These are phyloP conservation scores for Terana coerulea DNA, from an alignment of 768 basidiomycete species.

Conservation along the genomic window DNA sequence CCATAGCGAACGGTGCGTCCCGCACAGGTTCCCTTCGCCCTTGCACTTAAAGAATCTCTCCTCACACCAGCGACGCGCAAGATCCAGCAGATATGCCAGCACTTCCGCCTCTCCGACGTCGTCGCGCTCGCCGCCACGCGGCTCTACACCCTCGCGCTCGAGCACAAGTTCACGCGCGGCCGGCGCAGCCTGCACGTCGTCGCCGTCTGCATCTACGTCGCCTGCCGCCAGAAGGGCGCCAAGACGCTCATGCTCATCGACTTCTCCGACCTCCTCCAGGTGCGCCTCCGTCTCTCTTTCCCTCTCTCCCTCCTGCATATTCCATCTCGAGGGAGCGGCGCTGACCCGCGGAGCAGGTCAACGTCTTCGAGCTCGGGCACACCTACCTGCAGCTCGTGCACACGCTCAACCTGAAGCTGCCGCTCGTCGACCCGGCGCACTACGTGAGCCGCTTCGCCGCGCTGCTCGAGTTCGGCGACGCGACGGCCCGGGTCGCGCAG, in stretches of 20 bases:
- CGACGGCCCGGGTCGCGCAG: constrained; percentile 85
- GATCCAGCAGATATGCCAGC: constrained; percentile 79
- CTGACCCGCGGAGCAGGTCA: too few species aligned
- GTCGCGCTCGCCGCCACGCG: constrained; percentile 80
- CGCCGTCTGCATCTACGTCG: constrained; percentile 93
- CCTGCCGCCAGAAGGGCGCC: constrained; percentile 88
- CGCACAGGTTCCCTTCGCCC: background rate
- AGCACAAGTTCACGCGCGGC: constrained; percentile 92
- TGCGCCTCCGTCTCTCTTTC: constrained; percentile 24
- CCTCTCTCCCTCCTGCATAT: background rate
- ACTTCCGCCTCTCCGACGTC: constrained; percentile 73
- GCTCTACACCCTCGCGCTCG: constrained; percentile 89
- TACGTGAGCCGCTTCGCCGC: constrained; percentile 95
- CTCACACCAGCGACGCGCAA: constrained; percentile 64
- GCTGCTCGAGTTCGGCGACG: constrained; percentile 93
- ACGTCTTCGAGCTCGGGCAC: constrained; percentile 95
- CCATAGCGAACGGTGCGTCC: constrained; percentile 78
- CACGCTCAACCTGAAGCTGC: constrained; percentile 78
- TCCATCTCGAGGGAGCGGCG: too few species aligned
- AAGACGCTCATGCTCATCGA: constrained; percentile 97
- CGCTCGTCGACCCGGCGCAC: constrained; percentile 92
- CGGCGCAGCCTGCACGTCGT: constrained; percentile 90
- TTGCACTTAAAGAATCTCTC: background rate
- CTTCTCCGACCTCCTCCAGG: constrained; percentile 94
- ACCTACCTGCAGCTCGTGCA: constrained; percentile 94